Percentiles rank a stretch among this genome's conserved stretches.
Evolutionary conservation across 345 rosid species (phyloP).

Genomic region (Ceriops tagal): DNA sequence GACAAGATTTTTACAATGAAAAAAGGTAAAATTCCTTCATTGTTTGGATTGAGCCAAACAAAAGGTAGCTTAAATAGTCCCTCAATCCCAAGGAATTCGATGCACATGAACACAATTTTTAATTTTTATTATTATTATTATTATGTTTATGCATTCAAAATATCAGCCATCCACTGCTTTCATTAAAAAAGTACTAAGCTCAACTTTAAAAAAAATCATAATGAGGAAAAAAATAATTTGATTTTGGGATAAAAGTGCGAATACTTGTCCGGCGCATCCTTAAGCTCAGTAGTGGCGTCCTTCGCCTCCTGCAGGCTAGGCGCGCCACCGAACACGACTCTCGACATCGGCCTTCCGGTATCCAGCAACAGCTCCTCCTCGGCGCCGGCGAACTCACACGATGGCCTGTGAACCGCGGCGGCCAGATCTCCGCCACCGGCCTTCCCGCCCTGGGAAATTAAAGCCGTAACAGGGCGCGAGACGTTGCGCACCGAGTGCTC

Average conservation of each 20-base stretch:
- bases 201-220: neutral
- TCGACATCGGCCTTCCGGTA: conserved; percentile 34
- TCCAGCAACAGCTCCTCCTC: conserved; percentile 31
- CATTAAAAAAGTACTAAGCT: no score
- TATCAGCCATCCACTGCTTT: no score
- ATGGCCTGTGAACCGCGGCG: neutral
- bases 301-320: conserved; percentile 59
- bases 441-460: conserved; percentile 21
- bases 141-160: no score
- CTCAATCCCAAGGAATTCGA: no score
- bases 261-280: conserved; percentile 54
- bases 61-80: no score
- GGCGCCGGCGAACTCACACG: conserved; percentile 45
- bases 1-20: no score
- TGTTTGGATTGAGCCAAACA: no score
- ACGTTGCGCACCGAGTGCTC: conserved; percentile 38
- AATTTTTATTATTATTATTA: no score
- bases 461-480: conserved; percentile 36
- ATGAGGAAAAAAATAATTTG: neutral
- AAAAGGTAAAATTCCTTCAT: no score
- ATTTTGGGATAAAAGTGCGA: neutral
- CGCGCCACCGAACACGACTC: conserved; percentile 55
- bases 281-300: conserved; percentile 58
- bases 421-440: conserved; percentile 12
- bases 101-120: no score